These are phyloP conservation scores for Triticum turgidum DNA, from an alignment of 176 grass and related monocot species.

Conservation along the genomic window DNA sequence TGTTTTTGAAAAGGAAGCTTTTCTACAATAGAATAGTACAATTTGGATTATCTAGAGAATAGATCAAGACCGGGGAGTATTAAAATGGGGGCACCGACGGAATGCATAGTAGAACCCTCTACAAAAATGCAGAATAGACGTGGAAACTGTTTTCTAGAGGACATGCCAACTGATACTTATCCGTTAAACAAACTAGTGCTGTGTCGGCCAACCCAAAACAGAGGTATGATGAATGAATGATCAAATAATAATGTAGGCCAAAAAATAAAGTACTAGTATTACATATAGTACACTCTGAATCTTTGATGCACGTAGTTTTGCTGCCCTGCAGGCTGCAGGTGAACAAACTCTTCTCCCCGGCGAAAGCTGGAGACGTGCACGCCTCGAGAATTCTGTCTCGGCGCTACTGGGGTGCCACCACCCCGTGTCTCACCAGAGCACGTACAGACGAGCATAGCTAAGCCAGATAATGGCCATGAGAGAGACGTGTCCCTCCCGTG, in stretches of 20 bases:
- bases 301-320: not conserved
- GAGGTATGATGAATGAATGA: not conserved
- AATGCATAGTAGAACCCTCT: not conserved
- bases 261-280: not conserved
- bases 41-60: not conserved
- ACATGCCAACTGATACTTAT: not conserved
- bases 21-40: not conserved
- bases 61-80: not conserved
- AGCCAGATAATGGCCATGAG: not conserved
- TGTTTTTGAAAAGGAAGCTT: too few relatives aligned
- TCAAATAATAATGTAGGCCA: not conserved
- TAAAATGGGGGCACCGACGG: slow-evolving; percentile 19
- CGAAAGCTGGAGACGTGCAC: slow-evolving; percentile 1
- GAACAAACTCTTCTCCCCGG: not conserved
- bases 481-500: too few relatives aligned
- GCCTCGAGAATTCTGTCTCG: not conserved
- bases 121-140: not conserved
- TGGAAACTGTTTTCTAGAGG: not conserved
- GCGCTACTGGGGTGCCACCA: not conserved
- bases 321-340: not conserved
- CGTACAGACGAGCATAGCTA: not conserved
- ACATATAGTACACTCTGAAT: not conserved
- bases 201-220: not conserved
- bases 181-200: not conserved
- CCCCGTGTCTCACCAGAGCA: not conserved